phyloP scores from a whole-genome alignment of 2,329 filamentous ascomycete species.

The Penicillium sp. region DNA sequence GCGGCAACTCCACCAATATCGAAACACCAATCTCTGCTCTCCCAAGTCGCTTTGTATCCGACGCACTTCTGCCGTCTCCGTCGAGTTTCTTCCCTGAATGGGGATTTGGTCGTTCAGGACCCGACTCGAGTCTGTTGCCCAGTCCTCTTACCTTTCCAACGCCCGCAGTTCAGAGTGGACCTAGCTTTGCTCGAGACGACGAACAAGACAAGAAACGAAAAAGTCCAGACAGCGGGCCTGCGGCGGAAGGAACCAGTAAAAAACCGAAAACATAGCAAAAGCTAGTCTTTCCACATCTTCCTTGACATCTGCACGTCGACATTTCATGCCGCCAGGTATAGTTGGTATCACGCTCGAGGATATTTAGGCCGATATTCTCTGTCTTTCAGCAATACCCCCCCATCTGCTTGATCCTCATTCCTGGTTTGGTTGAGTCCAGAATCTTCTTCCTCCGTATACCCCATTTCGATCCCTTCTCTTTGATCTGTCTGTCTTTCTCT shows the following conservation, averaged over 20 bases:
- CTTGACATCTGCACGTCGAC: not conserved
- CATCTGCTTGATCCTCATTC: slow-evolving; percentile 8
- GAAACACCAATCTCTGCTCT: slow-evolving; percentile 91
- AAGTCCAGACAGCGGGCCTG: slow-evolving; percentile 39
- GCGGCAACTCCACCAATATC: slow-evolving; percentile 35
- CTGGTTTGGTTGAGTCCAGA: slow-evolving; percentile 17
- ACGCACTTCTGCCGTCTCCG: slow-evolving; percentile 83
- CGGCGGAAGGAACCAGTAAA: slow-evolving; percentile 35
- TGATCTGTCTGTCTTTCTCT: slow-evolving; percentile 3
- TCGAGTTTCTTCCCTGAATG: slow-evolving; percentile 91
- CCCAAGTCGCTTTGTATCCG: slow-evolving; percentile 84
- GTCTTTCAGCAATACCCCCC: too few species aligned
- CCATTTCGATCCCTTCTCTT: slow-evolving; percentile 16
- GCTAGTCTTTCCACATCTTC: not conserved
- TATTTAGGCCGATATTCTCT: slow-evolving; percentile 14
- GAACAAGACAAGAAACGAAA: slow-evolving; percentile 47
- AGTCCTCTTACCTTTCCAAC: slow-evolving; percentile 93
- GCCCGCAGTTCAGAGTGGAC: slow-evolving; percentile 52
- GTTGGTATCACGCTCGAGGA: slow-evolving; percentile 1
- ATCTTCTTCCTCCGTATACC: slow-evolving; percentile 23
- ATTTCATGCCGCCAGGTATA: too few species aligned
- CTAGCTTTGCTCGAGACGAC: slow-evolving; percentile 43
- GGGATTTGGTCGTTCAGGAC: slow-evolving; percentile 63
- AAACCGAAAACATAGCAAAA: slow-evolving; percentile 38
- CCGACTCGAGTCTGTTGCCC: slow-evolving; percentile 80